Base-by-base conservation (phyloP, 2,329 filamentous ascomycete species). In the Monosporascus sp. region DNA sequence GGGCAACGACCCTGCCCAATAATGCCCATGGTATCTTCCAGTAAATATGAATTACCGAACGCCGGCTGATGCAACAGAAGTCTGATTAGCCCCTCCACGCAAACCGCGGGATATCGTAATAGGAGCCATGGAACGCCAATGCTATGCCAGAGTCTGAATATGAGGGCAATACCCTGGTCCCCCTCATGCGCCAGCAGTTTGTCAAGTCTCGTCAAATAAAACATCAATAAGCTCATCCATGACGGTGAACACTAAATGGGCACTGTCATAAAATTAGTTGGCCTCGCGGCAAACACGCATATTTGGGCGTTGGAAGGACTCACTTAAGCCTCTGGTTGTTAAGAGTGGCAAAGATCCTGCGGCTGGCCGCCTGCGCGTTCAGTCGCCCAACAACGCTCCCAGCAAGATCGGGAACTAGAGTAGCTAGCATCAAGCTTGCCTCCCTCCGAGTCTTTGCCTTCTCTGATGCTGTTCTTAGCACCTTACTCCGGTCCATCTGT, bases 311-410 rank as follows among this genome's bases (percentile, higher is more conserved):
- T 37, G 5, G 60, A 46, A 14, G 47, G 48, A 83, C 87, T 77
- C 74, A 92, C 88, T 97, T 97, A 60, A 99, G 75, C 58, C 90
- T 80, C 54, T 84, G 80, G 71, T 97, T 99, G 70, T 99, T 99
- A 61, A 97, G 76, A 46, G 89, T 91, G 9, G 91, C 92, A 74
- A 95, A 90, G 47, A 97, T 83, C 63, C 92, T 88, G 61, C 93
- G 82, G 58, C 91, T 92, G 22, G 94, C 94, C 52, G 87, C 88
- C 68, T 95, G 89, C 17, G 95, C 94, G 73, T 99, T 99, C 44
- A 87, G 82, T 63, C 91, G 82, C 5, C 94, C 94, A 17, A 99
- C 95, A 6, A 99, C 95, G 70, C 89, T 96, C 7, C 88, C 91
- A 8, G 90, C 93, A 52, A 99, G 68, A 68, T 99, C 94, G 2